Percentiles rank a stretch among this genome's conserved stretches.
These are phyloP conservation scores for Backusella circina DNA, from an alignment of 192 early-diverging fungal species.

Conservation along the genomic window DNA sequence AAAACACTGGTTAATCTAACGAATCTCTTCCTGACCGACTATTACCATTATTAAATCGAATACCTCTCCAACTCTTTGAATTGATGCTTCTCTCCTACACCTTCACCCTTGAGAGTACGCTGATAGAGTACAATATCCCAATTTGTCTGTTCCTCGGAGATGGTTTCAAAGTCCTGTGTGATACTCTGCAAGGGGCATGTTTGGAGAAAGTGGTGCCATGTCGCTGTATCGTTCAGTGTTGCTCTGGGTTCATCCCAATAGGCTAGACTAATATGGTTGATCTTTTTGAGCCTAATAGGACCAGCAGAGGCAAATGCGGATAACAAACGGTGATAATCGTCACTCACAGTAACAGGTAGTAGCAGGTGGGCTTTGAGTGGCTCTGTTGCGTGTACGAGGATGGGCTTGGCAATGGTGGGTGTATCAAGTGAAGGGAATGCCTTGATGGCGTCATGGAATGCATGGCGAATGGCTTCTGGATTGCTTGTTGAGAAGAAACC, in stretches of 20 bases:
- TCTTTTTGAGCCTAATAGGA: background rate
- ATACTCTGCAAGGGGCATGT: background rate
- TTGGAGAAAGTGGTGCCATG: background rate
- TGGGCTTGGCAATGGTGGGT: background rate
- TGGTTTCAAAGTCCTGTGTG: background rate
- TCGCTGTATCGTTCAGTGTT: background rate
- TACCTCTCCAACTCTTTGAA: constrained; percentile 5
- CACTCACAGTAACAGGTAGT: background rate
- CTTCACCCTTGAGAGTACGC: background rate
- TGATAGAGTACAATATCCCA: constrained; percentile 18
- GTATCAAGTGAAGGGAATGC: background rate
- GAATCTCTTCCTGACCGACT: background rate
- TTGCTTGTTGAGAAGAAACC: background rate
- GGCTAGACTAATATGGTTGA: constrained; percentile 16
- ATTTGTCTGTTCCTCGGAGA: background rate
- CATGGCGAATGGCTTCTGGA: background rate
- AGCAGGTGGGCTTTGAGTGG: background rate
- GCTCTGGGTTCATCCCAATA: constrained; percentile 22
- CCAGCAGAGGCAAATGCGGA: background rate
- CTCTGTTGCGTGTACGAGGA: background rate
- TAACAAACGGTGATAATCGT: background rate
- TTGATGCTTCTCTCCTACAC: background rate
- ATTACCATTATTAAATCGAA: background rate
- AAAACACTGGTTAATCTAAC: background rate
- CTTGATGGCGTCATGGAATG: background rate